These are phyloP conservation scores for Chamaecrista fasciculata DNA, from an alignment of 306 rosid species.

Conservation along the genomic window DNA sequence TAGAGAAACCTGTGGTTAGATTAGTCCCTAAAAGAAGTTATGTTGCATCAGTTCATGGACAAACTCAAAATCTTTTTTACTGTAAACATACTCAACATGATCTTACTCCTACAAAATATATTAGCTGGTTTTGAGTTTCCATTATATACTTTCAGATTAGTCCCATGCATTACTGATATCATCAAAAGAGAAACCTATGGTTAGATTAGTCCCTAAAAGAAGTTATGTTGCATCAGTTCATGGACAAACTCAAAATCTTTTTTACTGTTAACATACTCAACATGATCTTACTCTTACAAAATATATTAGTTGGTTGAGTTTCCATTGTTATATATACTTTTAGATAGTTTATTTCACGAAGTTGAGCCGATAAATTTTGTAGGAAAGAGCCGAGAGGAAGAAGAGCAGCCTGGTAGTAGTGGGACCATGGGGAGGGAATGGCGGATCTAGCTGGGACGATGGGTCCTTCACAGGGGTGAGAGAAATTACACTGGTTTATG, in stretches of 20 bases:
- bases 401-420: slow-evolving; percentile 35
- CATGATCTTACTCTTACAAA: not conserved
- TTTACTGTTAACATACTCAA: not conserved
- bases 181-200: not conserved
- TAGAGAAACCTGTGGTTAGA: no score
- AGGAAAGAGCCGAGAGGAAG: slow-evolving; percentile 34
- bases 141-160: no score
- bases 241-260: not conserved
- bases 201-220: not conserved
- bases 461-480: slow-evolving; percentile 56
- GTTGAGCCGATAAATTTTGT: not conserved
- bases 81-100: no score
- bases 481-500: slow-evolving; percentile 46
- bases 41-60: no score
- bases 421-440: slow-evolving; percentile 77
- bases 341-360: not conserved
- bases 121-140: no score
- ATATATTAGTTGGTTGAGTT: no score
- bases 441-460: slow-evolving; percentile 67
- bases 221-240: not conserved
- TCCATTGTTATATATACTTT: not conserved
- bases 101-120: no score
- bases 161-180: not conserved
- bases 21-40: no score
- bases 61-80: no score